Evolutionary conservation across 352 stramenopile genomes (phyloP).

Genomic region (Phytophthora capsici): DNA sequence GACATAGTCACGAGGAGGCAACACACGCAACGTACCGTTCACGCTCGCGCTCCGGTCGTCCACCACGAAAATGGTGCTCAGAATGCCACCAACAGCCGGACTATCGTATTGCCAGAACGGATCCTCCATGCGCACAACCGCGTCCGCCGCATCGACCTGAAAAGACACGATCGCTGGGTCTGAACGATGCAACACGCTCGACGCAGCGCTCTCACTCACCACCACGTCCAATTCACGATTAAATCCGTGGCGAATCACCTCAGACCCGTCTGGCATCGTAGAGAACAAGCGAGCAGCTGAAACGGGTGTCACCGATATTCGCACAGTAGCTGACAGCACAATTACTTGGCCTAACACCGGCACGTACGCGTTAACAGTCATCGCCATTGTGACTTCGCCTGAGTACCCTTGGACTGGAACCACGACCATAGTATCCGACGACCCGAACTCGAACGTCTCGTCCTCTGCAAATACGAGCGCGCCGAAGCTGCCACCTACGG

Average conservation of each 20-base stretch:
- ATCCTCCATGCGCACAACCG: neutral
- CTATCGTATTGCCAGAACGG: slow-evolving; percentile 13
- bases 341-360: neutral
- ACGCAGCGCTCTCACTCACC: slow-evolving; percentile 9
- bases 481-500: slow-evolving; percentile 1
- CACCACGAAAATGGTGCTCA: slow-evolving; percentile 13
- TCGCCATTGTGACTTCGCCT: slow-evolving; percentile 7
- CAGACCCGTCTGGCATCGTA: slow-evolving; percentile 10
- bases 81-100: neutral
- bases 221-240: slow-evolving; percentile 24
- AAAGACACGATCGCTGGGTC: slow-evolving; percentile 10
- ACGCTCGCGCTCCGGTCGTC: slow-evolving; percentile 11
- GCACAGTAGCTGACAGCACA: slow-evolving; percentile 13
- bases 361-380: slow-evolving; percentile 17
- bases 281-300: slow-evolving; percentile 17
- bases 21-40: slow-evolving; percentile 13
- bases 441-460: slow-evolving; percentile 8
- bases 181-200: neutral
- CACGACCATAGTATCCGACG: slow-evolving; percentile 14
- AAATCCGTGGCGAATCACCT: slow-evolving; percentile 19
- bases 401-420: slow-evolving; percentile 13
- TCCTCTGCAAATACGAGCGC: slow-evolving; percentile 13
- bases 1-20: slow-evolving; percentile 22
- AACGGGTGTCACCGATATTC: slow-evolving; percentile 21
- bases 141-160: neutral